Evolutionary conservation across 2,329 filamentous ascomycete genomes (phyloP), one percentile per base, ranked within the genome.

Genomic region (Colletotrichum acutatum): DNA sequence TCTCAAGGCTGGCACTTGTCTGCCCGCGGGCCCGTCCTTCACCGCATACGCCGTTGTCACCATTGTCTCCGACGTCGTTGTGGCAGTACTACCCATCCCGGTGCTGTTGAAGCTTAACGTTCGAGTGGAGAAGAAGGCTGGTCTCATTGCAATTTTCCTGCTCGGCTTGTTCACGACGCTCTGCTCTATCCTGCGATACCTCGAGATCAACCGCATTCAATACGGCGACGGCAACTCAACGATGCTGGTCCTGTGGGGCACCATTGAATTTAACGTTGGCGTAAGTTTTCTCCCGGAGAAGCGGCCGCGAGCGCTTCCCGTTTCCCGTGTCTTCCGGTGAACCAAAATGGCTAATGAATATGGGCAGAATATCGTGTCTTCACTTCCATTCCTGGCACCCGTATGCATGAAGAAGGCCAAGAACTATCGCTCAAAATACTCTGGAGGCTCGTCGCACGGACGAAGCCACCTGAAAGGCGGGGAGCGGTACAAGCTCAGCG

Each of bases 201-300:
- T 83, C 0, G 86, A 89, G 75, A 89, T 90, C 72, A 78, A 85
- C 72, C 80, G 83, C 0, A 87, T 90, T 52, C 84, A 86, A 19
- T 79, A 80, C 14, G 86, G 85, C 2, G 86, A 89, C 49, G 86
- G 87, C 9, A 87, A 89, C 75, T 89, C 88, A 0, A 89, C 88
- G 5, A 87, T 88, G 84, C 80, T 90, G 12, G 83, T 90, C 0
- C 79, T 90, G 0, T 90, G 88, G 88, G 88, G 88, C 5, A 86
- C 85, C 2, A 86, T 90, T 68, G 88, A 90, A 76, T 87, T 90
- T 78, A 89, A 90, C 74, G 84, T 89, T 34, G 88, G 88, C 12
- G 87, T 89, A 83, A 77, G 86, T 76, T 30, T 5, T 22, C 3
- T 53, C 2, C 4, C 28, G 16, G 9, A 14, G 14, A n/a, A 61